Evolutionary conservation across 306 rosid species (phyloP).

Genomic region (Vachellia pachyceras): DNA sequence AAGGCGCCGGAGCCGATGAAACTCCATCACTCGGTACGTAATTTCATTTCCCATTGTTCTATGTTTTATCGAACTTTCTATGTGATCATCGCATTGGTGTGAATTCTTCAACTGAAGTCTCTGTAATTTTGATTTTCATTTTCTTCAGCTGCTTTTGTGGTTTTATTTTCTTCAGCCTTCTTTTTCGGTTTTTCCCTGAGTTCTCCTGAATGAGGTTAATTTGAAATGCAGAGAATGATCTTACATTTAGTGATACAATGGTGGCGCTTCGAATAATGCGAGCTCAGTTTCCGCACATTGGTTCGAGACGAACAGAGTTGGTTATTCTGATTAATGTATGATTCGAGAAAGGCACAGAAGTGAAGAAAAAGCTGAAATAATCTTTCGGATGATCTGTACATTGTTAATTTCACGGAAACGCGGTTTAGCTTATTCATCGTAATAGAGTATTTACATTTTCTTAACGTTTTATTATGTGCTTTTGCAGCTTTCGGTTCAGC

Average conservation of each 20-base stretch:
- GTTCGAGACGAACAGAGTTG: slow-evolving; percentile 30
- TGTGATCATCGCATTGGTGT: not conserved
- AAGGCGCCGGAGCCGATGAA: slow-evolving; percentile 4
- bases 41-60: not conserved
- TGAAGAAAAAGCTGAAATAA: not conserved
- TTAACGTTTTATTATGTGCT: slow-evolving; percentile 32
- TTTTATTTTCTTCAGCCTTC: no score
- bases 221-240: slow-evolving; percentile 69
- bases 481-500: slow-evolving; percentile 72
- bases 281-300: slow-evolving; percentile 79
- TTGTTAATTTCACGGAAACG: not conserved
- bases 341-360: not conserved
- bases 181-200: slow-evolving; percentile 4
- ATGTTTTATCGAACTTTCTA: not conserved
- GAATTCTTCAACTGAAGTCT: not conserved
- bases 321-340: not conserved
- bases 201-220: not conserved
- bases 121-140: not conserved
- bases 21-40: slow-evolving; percentile 47
- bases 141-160: no score
- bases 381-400: not conserved
- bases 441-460: not conserved
- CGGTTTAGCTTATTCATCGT: not conserved
- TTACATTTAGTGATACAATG: slow-evolving; percentile 76
- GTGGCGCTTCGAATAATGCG: slow-evolving; percentile 92